Evolutionary conservation across 345 rosid genomes (phyloP).

Genomic region (Garcia nutans): DNA sequence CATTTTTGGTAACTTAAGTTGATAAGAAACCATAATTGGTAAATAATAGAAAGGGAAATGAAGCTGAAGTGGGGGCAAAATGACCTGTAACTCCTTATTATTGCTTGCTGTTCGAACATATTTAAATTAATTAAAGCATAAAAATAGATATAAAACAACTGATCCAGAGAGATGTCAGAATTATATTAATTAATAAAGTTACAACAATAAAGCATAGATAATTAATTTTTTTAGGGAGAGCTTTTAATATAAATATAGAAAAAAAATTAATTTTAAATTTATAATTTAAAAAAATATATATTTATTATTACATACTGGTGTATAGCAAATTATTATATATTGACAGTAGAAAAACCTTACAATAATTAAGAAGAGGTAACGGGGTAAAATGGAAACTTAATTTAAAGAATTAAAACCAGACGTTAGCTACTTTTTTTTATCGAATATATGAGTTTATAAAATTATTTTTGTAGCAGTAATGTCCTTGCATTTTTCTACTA

Average conservation of each 20-base stretch:
- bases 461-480: not conserved
- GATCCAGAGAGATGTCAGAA: not conserved
- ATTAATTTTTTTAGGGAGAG: too few relatives aligned
- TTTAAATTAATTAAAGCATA: not conserved
- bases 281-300: too few relatives aligned
- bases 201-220: too few relatives aligned
- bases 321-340: too few relatives aligned
- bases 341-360: too few relatives aligned
- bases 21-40: not conserved
- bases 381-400: not conserved
- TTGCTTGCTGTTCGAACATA: too few relatives aligned
- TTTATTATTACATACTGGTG: too few relatives aligned
- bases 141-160: not conserved
- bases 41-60: not conserved
- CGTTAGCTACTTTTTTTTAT: not conserved
- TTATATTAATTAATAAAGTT: too few relatives aligned
- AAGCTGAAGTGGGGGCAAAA: conserved; percentile 3
- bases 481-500: not conserved
- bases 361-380: not conserved
- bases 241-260: too few relatives aligned
- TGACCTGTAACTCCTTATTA: not conserved
- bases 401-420: not conserved
- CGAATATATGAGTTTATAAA: not conserved
- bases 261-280: too few relatives aligned
- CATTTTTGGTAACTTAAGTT: conserved; percentile 15